A percentile compares a stretch with the other conserved stretches of the same genome.
Conservation (phyloP, 1,284 basidiomycete species). For the Leucoagaricus sp. region DNA sequence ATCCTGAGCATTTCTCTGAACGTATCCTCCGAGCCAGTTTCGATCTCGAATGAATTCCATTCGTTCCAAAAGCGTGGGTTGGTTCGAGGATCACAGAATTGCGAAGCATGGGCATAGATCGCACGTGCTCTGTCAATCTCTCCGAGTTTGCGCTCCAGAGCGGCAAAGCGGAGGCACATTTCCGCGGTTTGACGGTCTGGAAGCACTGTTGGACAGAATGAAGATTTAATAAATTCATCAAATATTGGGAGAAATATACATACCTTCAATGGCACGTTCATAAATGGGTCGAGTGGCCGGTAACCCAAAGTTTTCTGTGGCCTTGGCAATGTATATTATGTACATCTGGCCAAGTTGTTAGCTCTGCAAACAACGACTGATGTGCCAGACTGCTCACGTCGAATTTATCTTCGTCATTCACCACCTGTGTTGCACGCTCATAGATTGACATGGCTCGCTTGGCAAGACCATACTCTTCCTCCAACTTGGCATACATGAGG, state of each 20-base stretch:
- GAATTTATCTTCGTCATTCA: slow-evolving; percentile 91
- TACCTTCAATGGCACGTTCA: slow-evolving; percentile 89
- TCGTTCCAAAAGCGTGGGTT: slow-evolving; percentile 93
- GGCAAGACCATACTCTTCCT: slow-evolving; percentile 94
- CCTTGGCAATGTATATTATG: slow-evolving; percentile 97
- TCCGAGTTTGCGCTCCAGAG: slow-evolving; percentile 95
- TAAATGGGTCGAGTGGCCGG: slow-evolving; percentile 97
- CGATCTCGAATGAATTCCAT: slow-evolving; percentile 98
- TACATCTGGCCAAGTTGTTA: slow-evolving; percentile 70
- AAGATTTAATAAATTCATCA: slow-evolving; percentile 1
- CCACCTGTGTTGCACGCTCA: slow-evolving; percentile 87
- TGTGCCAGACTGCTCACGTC: slow-evolving; percentile 66
- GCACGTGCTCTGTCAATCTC: slow-evolving; percentile 98
- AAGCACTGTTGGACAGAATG: slow-evolving; percentile 59
- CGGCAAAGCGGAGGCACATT: slow-evolving; percentile 96
- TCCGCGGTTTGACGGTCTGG: slow-evolving; percentile 95
- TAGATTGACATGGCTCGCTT: slow-evolving; percentile 97
- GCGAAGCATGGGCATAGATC: slow-evolving; percentile 95
- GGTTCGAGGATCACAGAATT: slow-evolving; percentile 96
- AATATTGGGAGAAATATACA: background rate
- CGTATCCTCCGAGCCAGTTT: slow-evolving; percentile 97
- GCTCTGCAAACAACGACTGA: background rate
- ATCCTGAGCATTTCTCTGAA: slow-evolving; percentile 99
- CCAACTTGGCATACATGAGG: slow-evolving; percentile 93
- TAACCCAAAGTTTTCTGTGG: slow-evolving; percentile 92